A percentile compares a stretch with the other conserved stretches of the same genome.
These are phyloP conservation scores for Pythium apleroticum DNA, from an alignment of 352 stramenopile genomes.

Conservation along the genomic window DNA sequence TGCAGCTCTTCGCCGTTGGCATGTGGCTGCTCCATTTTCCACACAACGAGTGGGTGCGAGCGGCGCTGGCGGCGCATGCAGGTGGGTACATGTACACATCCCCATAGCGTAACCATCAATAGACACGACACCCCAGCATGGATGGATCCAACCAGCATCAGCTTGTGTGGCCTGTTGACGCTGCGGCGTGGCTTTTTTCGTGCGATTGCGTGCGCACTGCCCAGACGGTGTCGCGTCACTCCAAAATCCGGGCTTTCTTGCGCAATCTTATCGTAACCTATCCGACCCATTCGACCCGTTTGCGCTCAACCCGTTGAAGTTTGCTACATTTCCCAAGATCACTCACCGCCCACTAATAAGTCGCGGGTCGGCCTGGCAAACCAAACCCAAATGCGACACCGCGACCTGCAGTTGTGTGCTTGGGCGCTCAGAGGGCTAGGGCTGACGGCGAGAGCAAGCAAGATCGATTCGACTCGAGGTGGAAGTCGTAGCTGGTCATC, in stretches of 20 bases:
- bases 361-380: too few relatives aligned
- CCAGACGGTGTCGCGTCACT: slow-evolving; percentile 10
- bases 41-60: neutral
- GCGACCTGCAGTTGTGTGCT: slow-evolving; percentile 10
- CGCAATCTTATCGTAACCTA: slow-evolving; percentile 19
- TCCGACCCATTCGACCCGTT: slow-evolving; percentile 1
- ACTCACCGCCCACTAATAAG: slow-evolving; percentile 6
- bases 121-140: neutral
- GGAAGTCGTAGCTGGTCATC: slow-evolving; percentile 20
- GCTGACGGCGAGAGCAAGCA: slow-evolving; percentile 6
- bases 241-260: slow-evolving; percentile 7
- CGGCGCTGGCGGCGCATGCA: neutral
- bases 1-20: neutral
- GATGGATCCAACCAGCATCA: neutral
- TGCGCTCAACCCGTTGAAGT: slow-evolving; percentile 15
- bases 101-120: slow-evolving; percentile 2
- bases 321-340: slow-evolving; percentile 21
- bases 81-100: neutral
- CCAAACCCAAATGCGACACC: slow-evolving; percentile 19
- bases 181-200: slow-evolving; percentile 5
- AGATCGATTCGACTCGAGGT: slow-evolving; percentile 17
- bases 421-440: slow-evolving; percentile 10
- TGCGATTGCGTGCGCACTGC: slow-evolving; percentile 22
- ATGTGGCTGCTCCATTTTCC: neutral
- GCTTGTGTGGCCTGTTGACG: slow-evolving; percentile 19